These are phyloP conservation scores for Chaetomiaceae sp. DNA, from an alignment of 2,329 filamentous ascomycete genomes.

Conservation along the genomic window DNA sequence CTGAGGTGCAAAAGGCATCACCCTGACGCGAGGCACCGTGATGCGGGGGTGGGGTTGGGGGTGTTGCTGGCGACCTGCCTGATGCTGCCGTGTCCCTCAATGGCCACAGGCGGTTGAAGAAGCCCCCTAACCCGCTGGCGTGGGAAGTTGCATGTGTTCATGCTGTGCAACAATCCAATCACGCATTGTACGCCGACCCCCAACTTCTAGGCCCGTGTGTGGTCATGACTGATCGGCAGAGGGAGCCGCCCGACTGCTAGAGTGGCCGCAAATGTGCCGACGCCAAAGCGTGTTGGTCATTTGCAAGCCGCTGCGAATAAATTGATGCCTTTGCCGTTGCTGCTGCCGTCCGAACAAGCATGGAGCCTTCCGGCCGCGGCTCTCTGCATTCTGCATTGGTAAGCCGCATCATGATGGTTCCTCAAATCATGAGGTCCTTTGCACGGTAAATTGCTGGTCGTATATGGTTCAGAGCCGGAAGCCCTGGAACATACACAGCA, in stretches of 20 bases:
- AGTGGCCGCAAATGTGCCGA: constrained; percentile 7
- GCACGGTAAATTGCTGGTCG: background rate
- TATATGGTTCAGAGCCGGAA: too few species aligned
- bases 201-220: too few species aligned
- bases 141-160: background rate
- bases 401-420: background rate
- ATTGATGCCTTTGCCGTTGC: constrained; percentile 2
- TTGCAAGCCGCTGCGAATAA: constrained; percentile 3
- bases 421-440: background rate
- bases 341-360: background rate
- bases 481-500: too few species aligned
- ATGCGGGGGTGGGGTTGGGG: too few species aligned
- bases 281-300: background rate
- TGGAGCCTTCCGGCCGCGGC: background rate
- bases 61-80: too few species aligned
- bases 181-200: too few species aligned
- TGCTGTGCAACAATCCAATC: background rate
- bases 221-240: too few species aligned
- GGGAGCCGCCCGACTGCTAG: too few species aligned
- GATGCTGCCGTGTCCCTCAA: too few species aligned
- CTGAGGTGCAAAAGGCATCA: too few species aligned
- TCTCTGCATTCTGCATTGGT: background rate
- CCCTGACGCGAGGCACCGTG: too few species aligned
- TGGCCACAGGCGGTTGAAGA: too few species aligned
- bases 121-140: background rate